A percentile compares a stretch with the other conserved stretches of the same genome.
phyloP scores from a whole-genome alignment of 768 basidiomycete species.

The Podaxis sp. region DNA sequence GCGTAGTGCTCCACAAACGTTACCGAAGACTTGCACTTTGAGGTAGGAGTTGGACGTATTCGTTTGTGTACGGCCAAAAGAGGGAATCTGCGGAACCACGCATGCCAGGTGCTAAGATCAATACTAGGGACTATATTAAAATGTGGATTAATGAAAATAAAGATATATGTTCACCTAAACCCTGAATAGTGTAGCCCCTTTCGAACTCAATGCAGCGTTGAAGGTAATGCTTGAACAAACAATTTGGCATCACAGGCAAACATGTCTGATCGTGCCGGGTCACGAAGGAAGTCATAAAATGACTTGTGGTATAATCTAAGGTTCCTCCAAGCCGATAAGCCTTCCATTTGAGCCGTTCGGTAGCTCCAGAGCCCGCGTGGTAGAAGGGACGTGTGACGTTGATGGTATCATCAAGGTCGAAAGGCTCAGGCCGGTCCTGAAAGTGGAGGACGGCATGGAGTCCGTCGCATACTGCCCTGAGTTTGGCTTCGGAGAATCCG shows the following conservation, averaged over 20 bases:
- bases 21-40: background rate
- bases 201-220: background rate
- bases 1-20: background rate
- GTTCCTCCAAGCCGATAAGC: background rate
- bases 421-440: background rate
- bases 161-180: conserved; percentile 23
- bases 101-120: background rate
- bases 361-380: background rate
- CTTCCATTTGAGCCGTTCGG: background rate
- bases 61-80: background rate
- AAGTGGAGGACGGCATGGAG: background rate
- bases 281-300: background rate
- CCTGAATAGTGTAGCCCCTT: background rate
- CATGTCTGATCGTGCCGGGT: background rate
- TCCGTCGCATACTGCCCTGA: background rate
- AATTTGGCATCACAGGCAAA: background rate
- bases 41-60: background rate
- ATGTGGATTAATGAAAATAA: background rate
- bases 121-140: background rate
- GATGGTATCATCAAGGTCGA: background rate
- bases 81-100: background rate
- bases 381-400: background rate
- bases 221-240: background rate
- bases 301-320: background rate
- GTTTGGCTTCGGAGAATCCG: background rate